Evolutionary conservation across 2,329 filamentous ascomycete genomes (phyloP).

Genomic region (Ceratocystiopsis minuta): DNA sequence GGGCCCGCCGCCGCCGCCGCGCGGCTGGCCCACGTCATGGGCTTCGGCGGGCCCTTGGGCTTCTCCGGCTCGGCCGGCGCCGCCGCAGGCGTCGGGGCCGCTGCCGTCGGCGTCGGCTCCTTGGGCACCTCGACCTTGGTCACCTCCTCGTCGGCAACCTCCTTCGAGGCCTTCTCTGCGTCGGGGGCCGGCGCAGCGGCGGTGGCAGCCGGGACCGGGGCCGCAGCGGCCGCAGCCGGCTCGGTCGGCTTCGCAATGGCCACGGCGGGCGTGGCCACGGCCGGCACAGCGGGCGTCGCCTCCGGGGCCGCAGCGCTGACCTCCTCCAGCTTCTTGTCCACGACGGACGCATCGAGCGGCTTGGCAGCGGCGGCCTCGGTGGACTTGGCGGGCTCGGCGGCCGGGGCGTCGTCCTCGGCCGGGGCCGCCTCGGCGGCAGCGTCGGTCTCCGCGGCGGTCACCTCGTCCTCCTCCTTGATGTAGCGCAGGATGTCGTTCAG

Average conservation of each 20-base stretch:
- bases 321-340: conserved; percentile 65
- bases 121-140: conserved; percentile 49
- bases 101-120: conserved; percentile 34
- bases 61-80: conserved; percentile 25
- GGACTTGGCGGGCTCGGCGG: conserved; percentile 13
- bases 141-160: conserved; percentile 35
- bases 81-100: conserved; percentile 33
- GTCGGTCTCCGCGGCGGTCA: conserved; percentile 35
- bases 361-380: conserved; percentile 9
- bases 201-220: conserved; percentile 17
- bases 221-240: conserved; percentile 22
- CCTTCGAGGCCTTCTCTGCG: conserved; percentile 31
- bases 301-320: conserved; percentile 20
- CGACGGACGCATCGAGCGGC: conserved; percentile 29
- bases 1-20: conserved; percentile 36
- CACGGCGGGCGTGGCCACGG: conserved; percentile 16
- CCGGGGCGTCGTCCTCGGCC: conserved; percentile 11
- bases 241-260: conserved; percentile 14
- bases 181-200: conserved; percentile 21
- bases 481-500: conserved; percentile 97
- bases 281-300: conserved; percentile 24
- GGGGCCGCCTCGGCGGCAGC: conserved; percentile 11
- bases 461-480: conserved; percentile 68
- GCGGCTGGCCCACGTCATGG: conserved; percentile 60
- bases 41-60: conserved; percentile 34